Evolutionary conservation across 2,329 filamentous ascomycete genomes (phyloP), one percentile per base, ranked within the genome.

Genomic region (Nemania diffusa): DNA sequence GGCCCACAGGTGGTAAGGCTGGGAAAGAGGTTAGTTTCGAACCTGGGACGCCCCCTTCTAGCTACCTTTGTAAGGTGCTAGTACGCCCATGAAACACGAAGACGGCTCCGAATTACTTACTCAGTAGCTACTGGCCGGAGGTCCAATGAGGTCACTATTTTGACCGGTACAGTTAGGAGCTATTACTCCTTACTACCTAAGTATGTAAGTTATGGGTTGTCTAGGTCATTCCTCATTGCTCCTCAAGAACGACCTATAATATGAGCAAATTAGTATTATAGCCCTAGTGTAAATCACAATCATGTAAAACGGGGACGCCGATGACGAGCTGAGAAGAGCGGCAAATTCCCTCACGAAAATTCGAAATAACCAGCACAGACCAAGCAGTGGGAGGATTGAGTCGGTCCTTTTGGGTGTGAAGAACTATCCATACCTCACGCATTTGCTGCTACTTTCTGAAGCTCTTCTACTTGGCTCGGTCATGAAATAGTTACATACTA

Each of bases 401-500:
- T 58, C 51, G 62, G 56, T 40, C 44, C 17, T 42, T 62, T 58
- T 48, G 27, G 37, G 24, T 48, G 63, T 57, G 27, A 24, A 27
- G 13, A 52, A 59, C 26, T 44, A 37, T 60, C 26, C 44, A 56
- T 66, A 42, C n/a, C 20, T 22, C 22, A 13, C 26, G 29, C 37
- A 57, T 42, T 13, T 51, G 26, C 46, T 34, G 51, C 51, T 3
- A n/a, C 37, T 37, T 37, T 44, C 34, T 27, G 17, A 27, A 57
- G 34, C 51, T 50, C 55, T 64, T 53, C 48, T 3, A 51, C 32
- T 37, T 59, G n/a, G 42, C 61, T 59, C 29, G 32, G 57, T 46
- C 27, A 60, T 44, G 53, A 57, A 27, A 60, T 58, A 69, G 68
- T 62, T 70, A 72, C 72, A 73, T 72, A 71, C 58, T 72, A 68